Conservation (phyloP, 352 stramenopile species). For the Pythium phragmitis region DNA sequence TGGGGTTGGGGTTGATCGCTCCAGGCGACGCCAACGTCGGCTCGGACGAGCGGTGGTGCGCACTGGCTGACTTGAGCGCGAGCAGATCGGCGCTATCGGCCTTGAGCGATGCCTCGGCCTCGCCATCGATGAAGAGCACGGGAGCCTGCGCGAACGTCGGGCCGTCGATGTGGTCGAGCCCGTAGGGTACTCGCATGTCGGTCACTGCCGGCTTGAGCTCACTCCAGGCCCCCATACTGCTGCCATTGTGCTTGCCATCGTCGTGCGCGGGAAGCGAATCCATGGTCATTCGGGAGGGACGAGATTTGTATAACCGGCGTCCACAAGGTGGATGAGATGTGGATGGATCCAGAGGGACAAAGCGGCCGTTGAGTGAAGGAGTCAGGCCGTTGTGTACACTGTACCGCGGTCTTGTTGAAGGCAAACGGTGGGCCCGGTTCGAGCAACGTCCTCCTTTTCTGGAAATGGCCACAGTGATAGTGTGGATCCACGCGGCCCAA, state of each 20-base stretch:
- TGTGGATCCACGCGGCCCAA: neutral
- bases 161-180: slow-evolving; percentile 13
- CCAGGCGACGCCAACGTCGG: neutral
- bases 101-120: slow-evolving; percentile 14
- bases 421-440: slow-evolving; percentile 58
- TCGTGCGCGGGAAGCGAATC: neutral
- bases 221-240: slow-evolving; percentile 7
- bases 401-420: slow-evolving; percentile 59
- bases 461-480: slow-evolving; percentile 12
- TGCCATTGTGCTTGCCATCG: slow-evolving; percentile 4
- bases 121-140: slow-evolving; percentile 27
- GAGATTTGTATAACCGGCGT: slow-evolving; percentile 5
- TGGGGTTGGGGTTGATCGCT: neutral
- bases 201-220: slow-evolving; percentile 17
- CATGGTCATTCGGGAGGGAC: slow-evolving; percentile 9
- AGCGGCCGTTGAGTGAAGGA: slow-evolving; percentile 38
- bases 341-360: slow-evolving; percentile 72
- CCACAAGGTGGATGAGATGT: slow-evolving; percentile 51
- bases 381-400: slow-evolving; percentile 18
- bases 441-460: slow-evolving; percentile 43
- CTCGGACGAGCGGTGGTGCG: slow-evolving; percentile 9
- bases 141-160: slow-evolving; percentile 25
- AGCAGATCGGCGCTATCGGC: slow-evolving; percentile 22
- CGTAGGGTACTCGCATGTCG: slow-evolving; percentile 1
- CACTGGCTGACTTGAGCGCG: slow-evolving; percentile 20